A percentile compares a stretch with the other conserved stretches of the same genome.
These are phyloP conservation scores for Hydnum rufescens DNA, from an alignment of 768 basidiomycete genomes.

Conservation along the genomic window DNA sequence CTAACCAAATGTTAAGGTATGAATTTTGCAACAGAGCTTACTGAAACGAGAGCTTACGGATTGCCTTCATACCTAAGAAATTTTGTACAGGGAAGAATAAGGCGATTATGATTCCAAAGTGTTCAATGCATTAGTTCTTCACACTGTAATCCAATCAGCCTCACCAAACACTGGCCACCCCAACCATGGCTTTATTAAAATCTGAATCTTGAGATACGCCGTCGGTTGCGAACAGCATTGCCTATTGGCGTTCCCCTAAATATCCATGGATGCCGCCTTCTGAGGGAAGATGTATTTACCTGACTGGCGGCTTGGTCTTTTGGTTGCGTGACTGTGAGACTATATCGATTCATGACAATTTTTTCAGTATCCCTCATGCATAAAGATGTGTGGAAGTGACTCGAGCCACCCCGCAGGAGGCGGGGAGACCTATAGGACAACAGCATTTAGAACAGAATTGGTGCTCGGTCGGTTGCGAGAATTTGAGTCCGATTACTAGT, in stretches of 20 bases:
- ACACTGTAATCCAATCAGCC: slow-evolving; percentile 17
- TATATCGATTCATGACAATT: slow-evolving; percentile 35
- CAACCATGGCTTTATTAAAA: slow-evolving; percentile 93
- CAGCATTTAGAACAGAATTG: too few relatives aligned
- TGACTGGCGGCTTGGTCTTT: slow-evolving; percentile 94
- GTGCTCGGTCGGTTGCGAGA: too few relatives aligned
- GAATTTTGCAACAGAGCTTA: not conserved
- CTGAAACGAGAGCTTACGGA: slow-evolving; percentile 42
- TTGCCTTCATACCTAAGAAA: slow-evolving; percentile 86
- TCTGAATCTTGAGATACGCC: slow-evolving; percentile 64
- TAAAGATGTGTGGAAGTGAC: too few relatives aligned
- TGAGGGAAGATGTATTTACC: slow-evolving; percentile 21
- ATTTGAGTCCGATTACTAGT: too few relatives aligned
- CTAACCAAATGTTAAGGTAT: slow-evolving; percentile 21
- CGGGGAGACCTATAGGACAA: too few relatives aligned
- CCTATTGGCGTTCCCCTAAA: slow-evolving; percentile 27
- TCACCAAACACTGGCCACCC: slow-evolving; percentile 90
- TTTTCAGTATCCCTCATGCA: not conserved
- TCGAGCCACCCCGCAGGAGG: too few relatives aligned
- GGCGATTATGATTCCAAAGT: slow-evolving; percentile 4
- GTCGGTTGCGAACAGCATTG: slow-evolving; percentile 98
- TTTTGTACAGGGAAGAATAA: not conserved
- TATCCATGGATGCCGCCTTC: too few relatives aligned
- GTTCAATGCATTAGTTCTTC: not conserved
- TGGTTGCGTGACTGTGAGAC: slow-evolving; percentile 64